These are phyloP conservation scores for Apiotrichum akiyoshidainum DNA, from an alignment of 1,284 basidiomycete genomes.

Conservation along the genomic window DNA sequence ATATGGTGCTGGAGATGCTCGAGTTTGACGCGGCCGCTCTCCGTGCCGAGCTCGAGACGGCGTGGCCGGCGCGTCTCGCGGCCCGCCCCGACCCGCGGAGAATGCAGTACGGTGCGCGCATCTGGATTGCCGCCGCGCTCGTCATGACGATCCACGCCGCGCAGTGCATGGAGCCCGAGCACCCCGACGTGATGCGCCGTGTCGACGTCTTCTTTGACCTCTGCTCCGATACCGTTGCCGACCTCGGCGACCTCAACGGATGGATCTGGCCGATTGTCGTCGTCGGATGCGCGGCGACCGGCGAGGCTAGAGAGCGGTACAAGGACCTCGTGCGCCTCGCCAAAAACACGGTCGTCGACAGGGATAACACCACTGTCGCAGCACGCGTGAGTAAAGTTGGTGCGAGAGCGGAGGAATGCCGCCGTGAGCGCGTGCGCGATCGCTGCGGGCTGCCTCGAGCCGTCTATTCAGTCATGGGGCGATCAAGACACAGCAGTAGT, in stretches of 20 bases:
- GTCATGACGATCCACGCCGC: constrained; percentile 6
- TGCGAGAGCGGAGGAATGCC: too few species aligned
- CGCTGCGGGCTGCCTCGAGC: background rate
- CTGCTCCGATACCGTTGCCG: constrained; percentile 1
- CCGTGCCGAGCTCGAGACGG: constrained; percentile 9
- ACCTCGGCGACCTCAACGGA: constrained; percentile 8
- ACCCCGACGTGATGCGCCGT: background rate
- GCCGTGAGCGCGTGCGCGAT: background rate
- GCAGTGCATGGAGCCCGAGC: constrained; percentile 1
- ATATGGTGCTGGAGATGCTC: constrained; percentile 9
- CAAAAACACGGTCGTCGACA: background rate
- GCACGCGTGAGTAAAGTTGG: background rate
- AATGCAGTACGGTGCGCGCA: constrained; percentile 9
- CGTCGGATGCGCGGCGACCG: constrained; percentile 5
- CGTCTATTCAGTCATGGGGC: background rate
- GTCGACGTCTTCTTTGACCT: constrained; percentile 6
- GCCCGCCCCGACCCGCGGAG: constrained; percentile 1
- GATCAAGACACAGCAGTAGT: too few species aligned
- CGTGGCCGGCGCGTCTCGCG: constrained; percentile 9
- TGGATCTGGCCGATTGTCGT: constrained; percentile 10
- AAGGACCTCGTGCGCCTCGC: background rate
- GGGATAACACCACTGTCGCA: background rate
- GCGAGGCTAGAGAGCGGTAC: background rate
- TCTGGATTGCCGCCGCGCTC: constrained; percentile 9
- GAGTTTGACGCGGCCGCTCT: constrained; percentile 7